These are phyloP conservation scores for Diaporthe amygdali DNA, from an alignment of 2,329 filamentous ascomycete species.

Conservation along the genomic window DNA sequence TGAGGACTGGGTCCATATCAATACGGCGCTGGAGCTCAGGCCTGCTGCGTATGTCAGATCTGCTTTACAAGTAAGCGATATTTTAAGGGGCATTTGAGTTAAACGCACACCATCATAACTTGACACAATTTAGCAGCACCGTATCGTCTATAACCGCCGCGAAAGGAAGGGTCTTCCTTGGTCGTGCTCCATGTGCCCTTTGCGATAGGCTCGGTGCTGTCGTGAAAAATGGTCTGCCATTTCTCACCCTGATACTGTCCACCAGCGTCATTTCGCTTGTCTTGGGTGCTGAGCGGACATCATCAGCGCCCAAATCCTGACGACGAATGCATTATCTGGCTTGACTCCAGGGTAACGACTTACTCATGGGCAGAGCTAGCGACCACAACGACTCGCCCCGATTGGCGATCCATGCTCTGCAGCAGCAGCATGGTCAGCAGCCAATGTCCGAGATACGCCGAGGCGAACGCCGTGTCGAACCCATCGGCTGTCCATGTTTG, in stretches of 20 bases:
- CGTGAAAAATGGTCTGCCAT: conserved; percentile 27
- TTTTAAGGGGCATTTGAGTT: neutral
- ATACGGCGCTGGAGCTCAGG: conserved; percentile 35
- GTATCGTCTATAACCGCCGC: conserved; percentile 33
- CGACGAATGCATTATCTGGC: neutral
- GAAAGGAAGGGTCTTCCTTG: conserved; percentile 28
- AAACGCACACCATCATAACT: conserved; percentile 37
- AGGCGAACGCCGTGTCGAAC: conserved; percentile 26
- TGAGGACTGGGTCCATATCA: conserved; percentile 32
- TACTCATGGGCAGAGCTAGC: conserved; percentile 21
- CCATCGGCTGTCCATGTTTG: conserved; percentile 24
- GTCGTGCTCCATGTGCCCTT: conserved; percentile 32
- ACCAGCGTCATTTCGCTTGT: neutral
- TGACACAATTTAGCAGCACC: conserved; percentile 37
- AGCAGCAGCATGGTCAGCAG: conserved; percentile 30
- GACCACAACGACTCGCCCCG: conserved; percentile 27
- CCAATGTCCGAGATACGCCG: conserved; percentile 33
- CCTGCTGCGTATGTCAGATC: conserved; percentile 17
- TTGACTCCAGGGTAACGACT: neutral
- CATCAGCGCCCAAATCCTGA: neutral
- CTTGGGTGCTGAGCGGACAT: neutral
- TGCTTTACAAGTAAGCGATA: neutral
- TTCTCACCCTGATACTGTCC: neutral
- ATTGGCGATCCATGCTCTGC: conserved; percentile 29
- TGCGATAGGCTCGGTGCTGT: conserved; percentile 31